Conservation (phyloP, 768 basidiomycete species). For the Sarcomyxa edulis region DNA sequence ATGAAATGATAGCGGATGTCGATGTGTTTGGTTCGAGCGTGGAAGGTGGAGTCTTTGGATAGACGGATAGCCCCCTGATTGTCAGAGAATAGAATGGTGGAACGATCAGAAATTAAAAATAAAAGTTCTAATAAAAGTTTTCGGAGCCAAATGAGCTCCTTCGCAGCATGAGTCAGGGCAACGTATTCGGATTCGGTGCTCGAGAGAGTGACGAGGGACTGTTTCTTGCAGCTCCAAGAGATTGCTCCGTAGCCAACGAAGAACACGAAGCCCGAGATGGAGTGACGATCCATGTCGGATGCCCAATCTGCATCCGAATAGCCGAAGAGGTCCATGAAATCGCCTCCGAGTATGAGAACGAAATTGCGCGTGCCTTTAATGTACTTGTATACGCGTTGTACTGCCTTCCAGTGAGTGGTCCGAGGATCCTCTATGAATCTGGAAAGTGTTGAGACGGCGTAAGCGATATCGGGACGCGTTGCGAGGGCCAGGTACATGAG, state of each 20-base stretch:
- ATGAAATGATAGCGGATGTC: constrained; percentile 8
- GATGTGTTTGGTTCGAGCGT: constrained; percentile 6
- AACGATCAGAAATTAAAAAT: neutral
- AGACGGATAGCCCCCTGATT: constrained; percentile 4
- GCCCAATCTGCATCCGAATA: constrained; percentile 12
- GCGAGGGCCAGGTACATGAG: constrained; percentile 26
- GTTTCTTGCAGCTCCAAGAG: constrained; percentile 27
- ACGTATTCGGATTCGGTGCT: constrained; percentile 16
- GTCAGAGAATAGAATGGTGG: constrained; percentile 9
- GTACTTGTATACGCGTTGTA: constrained; percentile 32
- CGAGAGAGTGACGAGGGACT: constrained; percentile 20
- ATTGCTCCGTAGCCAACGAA: constrained; percentile 23
- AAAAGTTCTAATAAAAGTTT: constrained; percentile 16
- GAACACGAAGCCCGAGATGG: constrained; percentile 28
- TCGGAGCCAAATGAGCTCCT: constrained; percentile 25
- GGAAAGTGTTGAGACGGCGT: constrained; percentile 21
- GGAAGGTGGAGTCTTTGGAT: constrained; percentile 3
- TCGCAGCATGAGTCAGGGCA: constrained; percentile 18
- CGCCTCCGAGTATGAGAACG: constrained; percentile 11
- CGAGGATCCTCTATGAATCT: constrained; percentile 27
- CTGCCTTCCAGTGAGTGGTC: constrained; percentile 30
- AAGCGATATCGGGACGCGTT: constrained; percentile 28
- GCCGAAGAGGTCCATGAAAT: constrained; percentile 10
- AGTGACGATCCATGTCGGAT: constrained; percentile 16
- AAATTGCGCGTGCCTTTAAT: constrained; percentile 19